Evolutionary conservation across 768 basidiomycete genomes (phyloP), one percentile per base, ranked within the genome.

Genomic region (Mycena maculata): DNA sequence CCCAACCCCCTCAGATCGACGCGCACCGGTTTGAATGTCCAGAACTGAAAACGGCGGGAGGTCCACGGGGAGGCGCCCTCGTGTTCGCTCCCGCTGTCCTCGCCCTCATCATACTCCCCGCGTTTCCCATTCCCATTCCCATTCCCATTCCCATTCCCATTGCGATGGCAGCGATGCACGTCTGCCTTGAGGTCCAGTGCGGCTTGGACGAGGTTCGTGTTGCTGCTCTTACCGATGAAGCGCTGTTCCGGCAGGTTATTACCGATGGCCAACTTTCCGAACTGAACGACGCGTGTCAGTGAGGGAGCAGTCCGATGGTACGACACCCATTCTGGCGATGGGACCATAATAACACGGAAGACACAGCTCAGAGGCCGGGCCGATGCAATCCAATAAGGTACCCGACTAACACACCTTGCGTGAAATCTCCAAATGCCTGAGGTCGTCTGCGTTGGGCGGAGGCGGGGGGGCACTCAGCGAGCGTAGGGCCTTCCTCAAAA

Each of bases 381-480:
- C n/a, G n/a, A n/a, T n/a, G n/a, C n/a, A n/a, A n/a, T n/a, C n/a
- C n/a, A n/a, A n/a, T n/a, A n/a, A 53, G 33, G 28, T 20, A 16
- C 3, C 3, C 7, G 10, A 31, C 39, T 38, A 41, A 52, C 60
- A 25, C 30, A 70, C 69, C 52, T 55, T 41, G 16, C 28, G 22
- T 12, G 30, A 23, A 10, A 66, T 48, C 20, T 66, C 69, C 3
- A 70, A 7, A 38, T 70, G 65, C 52, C 31, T 25, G 13, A 66
- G 23, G 25, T 70, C 69, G 16, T 70, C 69, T 8, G 42, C 52
- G 0, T 45, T 28, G n/a, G 65, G 60, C n/a, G 61, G 64, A 6
- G 65, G 65, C 16, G 42, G 44, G 18, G 69, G 65, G 30, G 31
- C 55, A 0, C 60, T 22, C 9, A 70, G 39, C 11, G 41, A 47